A percentile compares a stretch with the other conserved stretches of the same genome.
Conservation (phyloP, 345 rosid genomes). For the Eucalyptus curtisii region DNA sequence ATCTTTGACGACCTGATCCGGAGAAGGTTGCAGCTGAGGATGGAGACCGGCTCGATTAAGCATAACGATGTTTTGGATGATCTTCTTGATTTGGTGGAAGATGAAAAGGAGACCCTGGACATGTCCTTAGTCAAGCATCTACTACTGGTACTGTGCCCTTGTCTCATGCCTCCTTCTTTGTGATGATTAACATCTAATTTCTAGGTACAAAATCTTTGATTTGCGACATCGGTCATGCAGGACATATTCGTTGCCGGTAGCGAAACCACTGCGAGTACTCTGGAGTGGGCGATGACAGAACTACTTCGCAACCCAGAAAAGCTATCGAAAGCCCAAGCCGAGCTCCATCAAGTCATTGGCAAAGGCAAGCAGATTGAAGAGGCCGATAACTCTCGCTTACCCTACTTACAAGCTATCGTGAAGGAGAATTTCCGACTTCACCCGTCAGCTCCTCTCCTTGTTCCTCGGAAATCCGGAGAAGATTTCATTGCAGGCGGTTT, state of each 20-base stretch:
- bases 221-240: neutral
- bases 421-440: neutral
- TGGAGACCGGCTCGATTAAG: neutral
- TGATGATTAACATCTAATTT: neutral
- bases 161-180: neutral
- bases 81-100: constrained; percentile 10
- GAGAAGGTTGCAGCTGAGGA: neutral
- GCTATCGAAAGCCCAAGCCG: neutral
- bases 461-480: neutral
- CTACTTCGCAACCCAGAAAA: neutral
- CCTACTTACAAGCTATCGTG: neutral
- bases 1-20: neutral
- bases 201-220: neutral
- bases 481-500: neutral
- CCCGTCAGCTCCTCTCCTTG: neutral
- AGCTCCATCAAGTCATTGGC: neutral
- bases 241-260: neutral
- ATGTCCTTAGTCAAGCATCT: neutral
- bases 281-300: neutral
- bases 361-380: neutral
- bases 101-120: neutral
- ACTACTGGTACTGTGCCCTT: neutral
- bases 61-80: constrained; percentile 18
- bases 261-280: neutral
- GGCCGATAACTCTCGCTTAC: neutral